Base-by-base conservation (phyloP, 2,329 filamentous ascomycete species). In the Venturia aucupariae region DNA sequence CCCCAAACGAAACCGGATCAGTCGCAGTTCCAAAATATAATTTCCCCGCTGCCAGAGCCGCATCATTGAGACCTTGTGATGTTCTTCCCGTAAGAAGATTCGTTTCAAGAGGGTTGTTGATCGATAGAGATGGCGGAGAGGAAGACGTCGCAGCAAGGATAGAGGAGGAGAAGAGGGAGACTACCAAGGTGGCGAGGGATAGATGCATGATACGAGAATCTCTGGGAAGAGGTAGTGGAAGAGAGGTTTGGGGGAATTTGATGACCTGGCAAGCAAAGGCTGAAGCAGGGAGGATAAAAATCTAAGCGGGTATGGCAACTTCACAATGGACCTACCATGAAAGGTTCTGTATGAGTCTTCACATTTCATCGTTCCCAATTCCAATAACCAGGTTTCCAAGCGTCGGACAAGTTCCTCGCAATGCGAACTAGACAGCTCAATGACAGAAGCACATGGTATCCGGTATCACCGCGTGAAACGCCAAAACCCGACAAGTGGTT, bases 11-110 rank as follows among this genome's bases (percentile, higher is more conserved):
- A 19, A n/a, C 6, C 27, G 41, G 46, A 39, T 65, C 59, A 15
- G 51, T 38, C n/a, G 64, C 64, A 17, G 64, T 65, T 15, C 62
- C 64, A 22, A 65, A 65, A 48, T 64, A 65, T 1, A 59, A 11
- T 32, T 65, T 65, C 30, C 61, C 64, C 22, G 46, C 48, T 19
- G 42, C 46, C 35, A 60, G 46, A 6, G 61, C 61, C 24, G 59
- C 57, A 13, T 17, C 39, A n/a, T 65, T 46, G 15, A 65, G 64
- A 19, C 63, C 63, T 8, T 38, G 32, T 60, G 27, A 17, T 38
- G 38, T 15, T 60, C 46, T 30, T 46, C 3, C 19, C 35, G 5
- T 10, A 38, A 38, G 35, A 38, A 38, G 35, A 10, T 38, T 10
- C 11, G 6, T 46, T 46, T 3, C 44, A 2, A 46, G 17, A 10